These are phyloP conservation scores for Taphrina confusa DNA, from an alignment of 1,139 yeast species.

Conservation along the genomic window DNA sequence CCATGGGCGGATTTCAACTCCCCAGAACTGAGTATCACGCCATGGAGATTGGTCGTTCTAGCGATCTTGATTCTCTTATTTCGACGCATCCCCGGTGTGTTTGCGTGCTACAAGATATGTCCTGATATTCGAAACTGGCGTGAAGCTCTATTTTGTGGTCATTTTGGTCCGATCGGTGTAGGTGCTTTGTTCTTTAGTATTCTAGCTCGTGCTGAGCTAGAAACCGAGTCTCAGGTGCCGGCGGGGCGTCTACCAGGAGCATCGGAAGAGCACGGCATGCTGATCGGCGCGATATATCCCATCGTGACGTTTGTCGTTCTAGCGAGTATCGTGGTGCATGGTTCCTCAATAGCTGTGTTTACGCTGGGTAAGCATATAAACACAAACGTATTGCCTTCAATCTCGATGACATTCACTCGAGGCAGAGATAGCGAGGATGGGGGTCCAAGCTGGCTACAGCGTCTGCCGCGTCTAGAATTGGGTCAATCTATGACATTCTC, in stretches of 20 bases:
- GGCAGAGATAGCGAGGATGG: constrained; percentile 56
- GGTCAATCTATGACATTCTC: constrained; percentile 79
- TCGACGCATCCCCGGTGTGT: constrained; percentile 84
- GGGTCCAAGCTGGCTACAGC: constrained; percentile 76
- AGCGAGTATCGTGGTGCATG: constrained; percentile 88
- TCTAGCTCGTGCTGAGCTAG: constrained; percentile 77
- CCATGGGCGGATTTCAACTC: constrained; percentile 89
- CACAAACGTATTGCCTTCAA: constrained; percentile 63
- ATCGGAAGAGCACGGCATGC: constrained; percentile 63
- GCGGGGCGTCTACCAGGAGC: constrained; percentile 43
- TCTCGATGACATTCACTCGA: constrained; percentile 86
- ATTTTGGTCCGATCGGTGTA: constrained; percentile 97
- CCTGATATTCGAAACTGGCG: constrained; percentile 94
- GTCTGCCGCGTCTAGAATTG: constrained; percentile 76
- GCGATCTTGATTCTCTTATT: constrained; percentile 82
- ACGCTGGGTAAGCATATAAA: constrained; percentile 85
- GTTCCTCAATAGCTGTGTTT: constrained; percentile 93
- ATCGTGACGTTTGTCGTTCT: constrained; percentile 79
- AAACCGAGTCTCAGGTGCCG: constrained; percentile 49
- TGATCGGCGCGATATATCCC: constrained; percentile 85
- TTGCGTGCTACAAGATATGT: constrained; percentile 74
- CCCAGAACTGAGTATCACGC: constrained; percentile 63
- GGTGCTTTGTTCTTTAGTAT: constrained; percentile 93
- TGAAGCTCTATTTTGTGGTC: constrained; percentile 94
- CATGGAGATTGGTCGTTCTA: constrained; percentile 80